Evolutionary conservation across 208 protist genomes (phyloP).

Genomic region (Leishmania gerbilli): DNA sequence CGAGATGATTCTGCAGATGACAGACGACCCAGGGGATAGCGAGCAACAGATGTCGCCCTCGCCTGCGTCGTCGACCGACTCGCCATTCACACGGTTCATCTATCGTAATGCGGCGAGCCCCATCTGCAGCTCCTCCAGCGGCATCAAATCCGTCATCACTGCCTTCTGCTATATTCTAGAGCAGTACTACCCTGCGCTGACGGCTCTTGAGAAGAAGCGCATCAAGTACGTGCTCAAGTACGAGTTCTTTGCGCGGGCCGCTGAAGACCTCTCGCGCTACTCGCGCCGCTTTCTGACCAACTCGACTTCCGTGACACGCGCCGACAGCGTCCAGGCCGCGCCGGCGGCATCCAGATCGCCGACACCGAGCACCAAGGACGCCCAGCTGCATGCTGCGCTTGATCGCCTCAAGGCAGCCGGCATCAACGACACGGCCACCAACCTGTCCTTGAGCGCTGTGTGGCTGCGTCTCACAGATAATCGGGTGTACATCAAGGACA

Average conservation of each 20-base stretch:
- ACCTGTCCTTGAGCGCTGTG: conserved; percentile 28
- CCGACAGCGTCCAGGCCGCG: neutral
- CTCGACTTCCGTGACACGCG: neutral
- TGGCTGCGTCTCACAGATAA: conserved; percentile 17
- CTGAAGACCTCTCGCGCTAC: conserved; percentile 51
- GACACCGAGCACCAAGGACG: neutral
- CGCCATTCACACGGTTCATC: conserved; percentile 32
- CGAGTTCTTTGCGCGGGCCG: conserved; percentile 65
- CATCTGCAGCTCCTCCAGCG: conserved; percentile 44
- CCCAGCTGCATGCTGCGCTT: conserved; percentile 20
- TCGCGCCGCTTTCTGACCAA: conserved; percentile 41
- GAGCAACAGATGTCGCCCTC: neutral
- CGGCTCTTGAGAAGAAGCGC: conserved; percentile 40
- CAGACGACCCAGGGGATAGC: neutral
- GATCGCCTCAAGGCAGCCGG: conserved; percentile 19
- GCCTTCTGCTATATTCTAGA: conserved; percentile 63
- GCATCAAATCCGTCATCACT: conserved; percentile 54
- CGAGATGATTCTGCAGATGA: conserved; percentile 35
- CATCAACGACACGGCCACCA: conserved; percentile 31
- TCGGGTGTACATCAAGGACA: conserved; percentile 40
- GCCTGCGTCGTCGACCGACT: neutral
- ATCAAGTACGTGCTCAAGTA: conserved; percentile 77
- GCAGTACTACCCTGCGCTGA: conserved; percentile 30
- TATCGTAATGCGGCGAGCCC: conserved; percentile 32
- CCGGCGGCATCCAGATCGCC: neutral